Percentiles rank a stretch among this genome's conserved stretches.
Conservation (phyloP, 108 stramenopile genomes). For the Skeletonema menzelii region DNA sequence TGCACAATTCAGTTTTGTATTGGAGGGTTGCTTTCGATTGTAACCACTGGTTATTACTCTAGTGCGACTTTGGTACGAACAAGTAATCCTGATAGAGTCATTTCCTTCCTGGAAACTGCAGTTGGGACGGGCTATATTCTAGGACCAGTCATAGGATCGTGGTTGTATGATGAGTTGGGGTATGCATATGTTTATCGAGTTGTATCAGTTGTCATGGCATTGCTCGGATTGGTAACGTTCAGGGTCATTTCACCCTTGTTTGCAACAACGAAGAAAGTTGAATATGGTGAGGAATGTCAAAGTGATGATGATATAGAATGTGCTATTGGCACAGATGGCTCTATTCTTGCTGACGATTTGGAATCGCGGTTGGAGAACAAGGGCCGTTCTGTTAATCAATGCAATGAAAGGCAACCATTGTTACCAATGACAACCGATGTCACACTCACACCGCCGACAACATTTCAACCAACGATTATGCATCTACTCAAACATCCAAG, state of each 20-base stretch:
- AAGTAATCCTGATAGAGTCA: slow-evolving; percentile 22
- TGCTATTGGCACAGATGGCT: neutral
- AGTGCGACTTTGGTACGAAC: slow-evolving; percentile 25
- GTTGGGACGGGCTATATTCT: slow-evolving; percentile 36
- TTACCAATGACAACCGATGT: neutral
- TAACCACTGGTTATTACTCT: slow-evolving; percentile 48
- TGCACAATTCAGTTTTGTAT: slow-evolving; percentile 15
- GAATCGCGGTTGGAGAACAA: neutral
- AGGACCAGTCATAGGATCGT: slow-evolving; percentile 35
- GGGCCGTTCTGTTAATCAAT: neutral
- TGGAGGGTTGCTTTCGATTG: slow-evolving; percentile 23
- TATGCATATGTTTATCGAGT: slow-evolving; percentile 12
- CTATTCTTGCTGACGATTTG: neutral
- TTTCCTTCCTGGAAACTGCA: slow-evolving; percentile 37
- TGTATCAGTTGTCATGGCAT: slow-evolving; percentile 8
- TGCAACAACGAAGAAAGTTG: neutral
- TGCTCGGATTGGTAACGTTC: slow-evolving; percentile 25
- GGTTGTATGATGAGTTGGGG: slow-evolving; percentile 30
- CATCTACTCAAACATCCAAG: slow-evolving; percentile 27
- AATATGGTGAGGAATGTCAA: slow-evolving; percentile 1
- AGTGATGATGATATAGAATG: neutral
- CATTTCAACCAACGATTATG: slow-evolving; percentile 9
- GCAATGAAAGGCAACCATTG: neutral
- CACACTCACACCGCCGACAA: neutral
- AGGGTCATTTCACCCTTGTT: slow-evolving; percentile 22